A percentile compares a stretch with the other conserved stretches of the same genome.
phyloP scores from a whole-genome alignment of 129 eudicot genomes.

The carrot (Daucus carota) region DNA sequence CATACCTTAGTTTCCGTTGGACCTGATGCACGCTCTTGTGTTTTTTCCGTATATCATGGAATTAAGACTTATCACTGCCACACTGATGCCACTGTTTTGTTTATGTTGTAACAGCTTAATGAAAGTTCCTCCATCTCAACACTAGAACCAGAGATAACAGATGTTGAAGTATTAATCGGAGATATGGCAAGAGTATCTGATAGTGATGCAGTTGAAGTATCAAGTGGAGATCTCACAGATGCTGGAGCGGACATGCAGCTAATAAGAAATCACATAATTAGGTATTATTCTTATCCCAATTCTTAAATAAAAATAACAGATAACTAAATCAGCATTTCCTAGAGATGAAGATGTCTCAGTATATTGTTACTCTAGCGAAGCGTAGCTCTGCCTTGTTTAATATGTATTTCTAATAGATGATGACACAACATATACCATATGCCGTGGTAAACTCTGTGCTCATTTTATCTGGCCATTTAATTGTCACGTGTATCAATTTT shows the following conservation, averaged over 20 bases:
- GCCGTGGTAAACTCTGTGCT: background rate
- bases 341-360: background rate
- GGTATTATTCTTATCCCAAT: conserved; percentile 30
- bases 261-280: conserved; percentile 18
- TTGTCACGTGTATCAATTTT: background rate
- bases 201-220: conserved; percentile 19
- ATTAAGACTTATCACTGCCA: background rate
- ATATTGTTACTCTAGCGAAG: background rate
- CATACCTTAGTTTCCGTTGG: background rate
- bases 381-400: background rate
- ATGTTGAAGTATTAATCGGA: conserved; percentile 19
- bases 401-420: background rate
- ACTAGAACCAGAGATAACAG: conserved; percentile 32
- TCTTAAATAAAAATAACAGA: no score
- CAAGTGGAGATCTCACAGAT: conserved; percentile 30
- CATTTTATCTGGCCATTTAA: background rate
- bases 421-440: background rate
- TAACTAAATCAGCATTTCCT: background rate
- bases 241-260: conserved; percentile 19
- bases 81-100: conserved; percentile 15
- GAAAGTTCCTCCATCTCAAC: conserved; percentile 15
- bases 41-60: background rate
- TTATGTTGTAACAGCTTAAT: conserved; percentile 25
- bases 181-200: conserved; percentile 32
- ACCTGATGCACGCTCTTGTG: background rate